These are phyloP conservation scores for Cladophialophora bantiana DNA, from an alignment of 2,329 filamentous ascomycete genomes.

Conservation along the genomic window DNA sequence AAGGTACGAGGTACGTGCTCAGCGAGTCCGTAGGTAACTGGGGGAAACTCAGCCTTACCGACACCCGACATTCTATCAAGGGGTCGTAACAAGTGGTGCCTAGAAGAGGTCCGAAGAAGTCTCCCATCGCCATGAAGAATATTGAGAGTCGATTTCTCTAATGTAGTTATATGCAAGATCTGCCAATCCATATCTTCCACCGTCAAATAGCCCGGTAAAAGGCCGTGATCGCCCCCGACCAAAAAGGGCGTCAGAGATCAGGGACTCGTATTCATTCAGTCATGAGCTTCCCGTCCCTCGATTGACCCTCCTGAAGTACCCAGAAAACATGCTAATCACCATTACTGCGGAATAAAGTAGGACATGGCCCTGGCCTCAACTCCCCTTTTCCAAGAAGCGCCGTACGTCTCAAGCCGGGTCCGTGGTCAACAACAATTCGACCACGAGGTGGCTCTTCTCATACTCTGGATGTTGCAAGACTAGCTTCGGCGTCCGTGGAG, in stretches of 20 bases:
- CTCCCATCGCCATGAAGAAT: background rate
- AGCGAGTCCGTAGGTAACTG: too few species aligned
- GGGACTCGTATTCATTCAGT: slow-evolving; percentile 11
- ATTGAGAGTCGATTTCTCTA: slow-evolving; percentile 3
- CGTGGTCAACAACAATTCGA: slow-evolving; percentile 92
- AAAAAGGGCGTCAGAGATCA: background rate
- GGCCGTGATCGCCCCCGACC: background rate
- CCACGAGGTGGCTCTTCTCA: slow-evolving; percentile 81
- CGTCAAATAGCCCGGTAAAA: slow-evolving; percentile 1
- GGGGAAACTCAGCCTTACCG: background rate
- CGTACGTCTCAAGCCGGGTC: slow-evolving; percentile 52
- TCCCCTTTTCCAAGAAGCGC: background rate
- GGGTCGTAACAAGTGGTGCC: too few species aligned
- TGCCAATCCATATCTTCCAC: slow-evolving; percentile 4
- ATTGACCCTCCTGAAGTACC: background rate
- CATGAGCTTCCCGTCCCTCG: slow-evolving; percentile 2
- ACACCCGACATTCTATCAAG: background rate
- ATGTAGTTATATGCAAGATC: slow-evolving; percentile 1
- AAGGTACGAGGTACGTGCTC: background rate
- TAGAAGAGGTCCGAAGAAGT: background rate
- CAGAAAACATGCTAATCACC: background rate
- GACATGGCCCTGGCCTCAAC: background rate
- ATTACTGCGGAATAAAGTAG: background rate
- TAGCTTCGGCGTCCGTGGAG: slow-evolving; percentile 82
- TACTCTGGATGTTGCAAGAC: slow-evolving; percentile 93